Conservation (phyloP, 257 asterid species). For the Pogostemon cablin region DNA sequence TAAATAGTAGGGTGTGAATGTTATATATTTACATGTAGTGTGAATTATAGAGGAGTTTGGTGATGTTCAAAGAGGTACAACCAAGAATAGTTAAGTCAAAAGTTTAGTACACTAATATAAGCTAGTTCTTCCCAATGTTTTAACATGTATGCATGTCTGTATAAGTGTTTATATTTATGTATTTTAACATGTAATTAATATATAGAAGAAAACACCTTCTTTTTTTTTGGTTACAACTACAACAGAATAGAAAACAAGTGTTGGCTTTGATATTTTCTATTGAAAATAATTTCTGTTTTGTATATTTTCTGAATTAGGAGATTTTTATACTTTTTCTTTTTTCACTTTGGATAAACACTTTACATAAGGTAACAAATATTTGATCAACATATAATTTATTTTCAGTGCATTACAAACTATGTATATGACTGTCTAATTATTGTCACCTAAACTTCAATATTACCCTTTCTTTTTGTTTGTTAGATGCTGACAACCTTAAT, state of each 20-base stretch:
- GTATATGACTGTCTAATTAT: background rate
- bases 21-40: background rate
- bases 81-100: background rate
- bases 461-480: background rate
- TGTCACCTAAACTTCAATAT: no score
- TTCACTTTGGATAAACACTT: no score
- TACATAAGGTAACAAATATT: no score
- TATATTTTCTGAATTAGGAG: no score
- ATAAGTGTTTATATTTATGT: background rate
- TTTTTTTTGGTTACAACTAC: no score
- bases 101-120: slow-evolving; percentile 3
- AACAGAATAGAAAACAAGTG: no score
- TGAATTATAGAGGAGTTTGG: background rate
- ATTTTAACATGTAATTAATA: no score
- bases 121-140: background rate
- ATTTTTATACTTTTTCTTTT: no score
- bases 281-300: no score
- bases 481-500: background rate
- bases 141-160: slow-evolving; percentile 12
- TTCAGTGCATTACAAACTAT: no score
- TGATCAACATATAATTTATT: background rate
- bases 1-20: slow-evolving; percentile 34
- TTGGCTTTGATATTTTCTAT: no score
- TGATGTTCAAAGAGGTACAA: slow-evolving; percentile 6
- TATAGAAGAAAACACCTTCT: no score